Evolutionary conservation across 2,329 filamentous ascomycete species (phyloP).

Genomic region (Leptographium procerum): DNA sequence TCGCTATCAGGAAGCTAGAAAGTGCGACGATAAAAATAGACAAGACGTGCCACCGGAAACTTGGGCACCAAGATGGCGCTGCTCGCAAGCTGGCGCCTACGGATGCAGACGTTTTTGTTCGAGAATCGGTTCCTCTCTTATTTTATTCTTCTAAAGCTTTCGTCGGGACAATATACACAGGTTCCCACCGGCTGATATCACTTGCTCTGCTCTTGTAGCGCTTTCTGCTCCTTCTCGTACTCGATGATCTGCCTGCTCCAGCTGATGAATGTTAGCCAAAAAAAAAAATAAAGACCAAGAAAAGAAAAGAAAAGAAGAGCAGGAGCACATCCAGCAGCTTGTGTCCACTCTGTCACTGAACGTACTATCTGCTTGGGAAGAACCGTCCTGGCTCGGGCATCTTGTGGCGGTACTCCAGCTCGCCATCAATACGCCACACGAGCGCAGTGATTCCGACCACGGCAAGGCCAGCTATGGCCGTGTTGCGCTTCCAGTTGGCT

Average conservation of each 20-base stretch:
- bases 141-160: background rate
- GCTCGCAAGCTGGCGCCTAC: background rate
- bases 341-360: conserved; percentile 4
- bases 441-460: conserved; percentile 52
- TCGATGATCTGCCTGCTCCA: conserved; percentile 35
- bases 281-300: background rate
- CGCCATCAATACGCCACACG: conserved; percentile 60
- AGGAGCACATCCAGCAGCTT: too few relatives aligned
- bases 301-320: too few relatives aligned
- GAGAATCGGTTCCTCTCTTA: background rate
- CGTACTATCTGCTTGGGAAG: conserved; percentile 79
- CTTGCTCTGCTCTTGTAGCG: conserved; percentile 13
- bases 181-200: background rate
- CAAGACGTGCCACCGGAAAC: background rate
- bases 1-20: background rate
- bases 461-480: conserved; percentile 27
- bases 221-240: conserved; percentile 29
- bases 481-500: conserved; percentile 91
- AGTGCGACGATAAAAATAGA: background rate
- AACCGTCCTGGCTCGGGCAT: conserved; percentile 72
- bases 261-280: conserved; percentile 16
- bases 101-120: background rate
- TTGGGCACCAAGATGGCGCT: background rate
- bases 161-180: background rate
- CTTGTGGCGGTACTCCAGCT: conserved; percentile 59